A percentile compares a stretch with the other conserved stretches of the same genome.
Evolutionary conservation across 306 rosid species (phyloP).

Genomic region (Macrotyloma uniflorum): DNA sequence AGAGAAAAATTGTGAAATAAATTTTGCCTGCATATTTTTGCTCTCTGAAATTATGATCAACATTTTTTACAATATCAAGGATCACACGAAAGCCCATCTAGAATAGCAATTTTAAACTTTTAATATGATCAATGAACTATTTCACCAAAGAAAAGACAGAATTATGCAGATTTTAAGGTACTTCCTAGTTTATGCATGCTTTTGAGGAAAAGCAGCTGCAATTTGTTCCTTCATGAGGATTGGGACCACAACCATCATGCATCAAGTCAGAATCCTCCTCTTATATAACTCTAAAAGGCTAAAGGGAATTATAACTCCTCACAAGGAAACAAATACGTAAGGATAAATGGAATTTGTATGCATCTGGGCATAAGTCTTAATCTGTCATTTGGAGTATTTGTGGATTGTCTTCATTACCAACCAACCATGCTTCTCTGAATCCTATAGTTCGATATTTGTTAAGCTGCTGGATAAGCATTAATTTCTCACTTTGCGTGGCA

Average conservation of each 20-base stretch:
- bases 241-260: conserved; percentile 10
- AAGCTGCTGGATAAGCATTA: background rate
- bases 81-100: background rate
- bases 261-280: background rate
- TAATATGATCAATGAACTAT: background rate
- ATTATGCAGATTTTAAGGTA: background rate
- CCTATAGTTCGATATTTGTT: background rate
- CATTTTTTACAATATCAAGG: background rate
- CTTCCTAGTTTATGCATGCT: background rate
- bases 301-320: conserved; percentile 7
- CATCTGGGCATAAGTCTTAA: background rate
- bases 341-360: background rate
- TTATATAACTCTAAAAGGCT: background rate
- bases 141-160: background rate
- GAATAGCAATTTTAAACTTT: background rate
- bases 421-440: background rate
- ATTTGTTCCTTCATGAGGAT: background rate
- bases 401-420: background rate
- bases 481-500: background rate
- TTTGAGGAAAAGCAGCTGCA: background rate
- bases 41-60: background rate
- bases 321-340: conserved; percentile 12
- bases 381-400: background rate
- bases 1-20: conserved; percentile 5
- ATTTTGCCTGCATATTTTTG: background rate